Conservation (phyloP, 768 basidiomycete genomes). For the Leucocoprinus birnbaumii region DNA sequence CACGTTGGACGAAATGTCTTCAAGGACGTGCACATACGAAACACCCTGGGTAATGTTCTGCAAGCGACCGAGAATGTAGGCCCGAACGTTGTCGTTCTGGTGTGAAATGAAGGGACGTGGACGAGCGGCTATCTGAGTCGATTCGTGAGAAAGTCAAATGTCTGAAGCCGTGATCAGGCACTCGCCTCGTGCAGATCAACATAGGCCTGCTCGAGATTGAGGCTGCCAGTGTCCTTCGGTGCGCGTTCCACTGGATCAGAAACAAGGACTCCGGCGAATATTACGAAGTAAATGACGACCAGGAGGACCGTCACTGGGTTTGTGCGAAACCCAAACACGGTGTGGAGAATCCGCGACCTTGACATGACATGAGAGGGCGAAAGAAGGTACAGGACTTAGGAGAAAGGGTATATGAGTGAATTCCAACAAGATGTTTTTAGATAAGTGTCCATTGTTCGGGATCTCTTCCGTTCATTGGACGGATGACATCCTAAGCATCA, state of each 20-base stretch:
- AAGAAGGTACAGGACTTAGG: not conserved
- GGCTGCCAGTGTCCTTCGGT: conserved; percentile 5
- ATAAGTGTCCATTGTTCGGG: too few relatives aligned
- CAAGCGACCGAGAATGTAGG: conserved; percentile 15
- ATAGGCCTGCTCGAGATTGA: conserved; percentile 16
- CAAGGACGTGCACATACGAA: conserved; percentile 5
- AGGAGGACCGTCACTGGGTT: not conserved
- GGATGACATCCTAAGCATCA: too few relatives aligned
- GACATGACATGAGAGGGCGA: not conserved
- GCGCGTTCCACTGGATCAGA: conserved; percentile 12
- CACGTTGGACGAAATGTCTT: conserved; percentile 34
- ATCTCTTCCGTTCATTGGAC: too few relatives aligned
- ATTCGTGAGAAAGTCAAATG: not conserved
- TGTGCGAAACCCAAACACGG: conserved; percentile 6
- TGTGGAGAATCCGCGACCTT: not conserved
- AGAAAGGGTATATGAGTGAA: too few relatives aligned
- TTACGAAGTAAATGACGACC: not conserved
- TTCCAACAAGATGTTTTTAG: too few relatives aligned
- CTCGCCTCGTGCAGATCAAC: conserved; percentile 15
- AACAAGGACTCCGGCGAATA: conserved; percentile 8
- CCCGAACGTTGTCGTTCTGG: conserved; percentile 15
- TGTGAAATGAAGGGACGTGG: conserved; percentile 17
- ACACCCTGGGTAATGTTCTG: conserved; percentile 4
- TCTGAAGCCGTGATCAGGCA: not conserved
- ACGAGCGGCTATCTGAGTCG: conserved; percentile 13